Evolutionary conservation across 2,329 filamentous ascomycete species (phyloP), one percentile per base, ranked within the genome.

Genomic region (Pyrenophora graminea): DNA sequence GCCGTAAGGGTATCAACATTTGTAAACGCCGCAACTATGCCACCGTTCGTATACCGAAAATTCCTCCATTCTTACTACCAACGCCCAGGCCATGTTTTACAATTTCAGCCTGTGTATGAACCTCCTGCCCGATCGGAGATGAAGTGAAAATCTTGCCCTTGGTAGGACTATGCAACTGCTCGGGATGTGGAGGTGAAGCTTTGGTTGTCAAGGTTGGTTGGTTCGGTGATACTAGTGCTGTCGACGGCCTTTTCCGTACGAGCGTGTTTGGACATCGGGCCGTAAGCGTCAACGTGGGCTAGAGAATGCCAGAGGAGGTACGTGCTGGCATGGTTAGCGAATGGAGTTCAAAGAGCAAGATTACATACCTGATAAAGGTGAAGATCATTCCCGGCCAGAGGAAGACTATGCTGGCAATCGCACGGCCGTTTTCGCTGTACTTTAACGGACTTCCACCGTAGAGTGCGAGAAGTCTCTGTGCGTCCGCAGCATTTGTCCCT

Each of bases 341-440:
- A 6, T 18, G 7, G 8, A 9, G 3, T 32, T 13, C 6, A 12
- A 9, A 39, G 8, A 15, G n/a, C 5, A 12, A 12, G 15, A 18
- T 42, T 31, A 50, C 56, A 39, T 55, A 79, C 77, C 76, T 79
- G 5, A 74, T 74, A 48, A 81, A 72, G 0, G 80, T 79, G 13
- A 72, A 74, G 1, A 81, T 50, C 61, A 77, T 76, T 0, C 81
- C 82, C 0, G 77, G 69, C 82, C 82, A 85, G 13, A 80, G 59
- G 18, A 84, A 77, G 0, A 83, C 79, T 3, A 79, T 75, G 33
- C 78, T 77, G 1, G 80, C 79, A 46, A 84, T 63, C 7, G 77
- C 79, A 8, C 79, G 70, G 1, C 74, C 75, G 49, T 83, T 83
- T 15, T 79, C 64, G 17, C 75, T 68, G 58, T 84, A 84, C 31